Percentiles rank a stretch among this genome's conserved stretches.
These are phyloP conservation scores for Fusarium mexicanum DNA, from an alignment of 2,329 filamentous ascomycete genomes.

Conservation along the genomic window DNA sequence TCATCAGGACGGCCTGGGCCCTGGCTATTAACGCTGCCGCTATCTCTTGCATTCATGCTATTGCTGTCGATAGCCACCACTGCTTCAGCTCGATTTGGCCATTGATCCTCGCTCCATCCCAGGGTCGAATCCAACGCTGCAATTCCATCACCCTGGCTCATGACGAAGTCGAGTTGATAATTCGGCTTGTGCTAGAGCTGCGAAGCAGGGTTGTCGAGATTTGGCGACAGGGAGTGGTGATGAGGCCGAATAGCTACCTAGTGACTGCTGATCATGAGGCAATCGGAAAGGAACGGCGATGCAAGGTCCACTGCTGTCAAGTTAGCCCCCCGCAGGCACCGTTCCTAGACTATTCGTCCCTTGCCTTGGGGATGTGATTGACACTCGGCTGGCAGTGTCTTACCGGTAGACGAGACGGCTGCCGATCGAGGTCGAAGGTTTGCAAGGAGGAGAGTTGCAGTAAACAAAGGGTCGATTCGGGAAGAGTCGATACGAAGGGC, in stretches of 20 bases:
- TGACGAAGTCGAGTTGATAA: slow-evolving; percentile 33
- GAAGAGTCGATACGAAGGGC: neutral
- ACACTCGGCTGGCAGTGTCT: slow-evolving; percentile 11
- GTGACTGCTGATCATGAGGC: slow-evolving; percentile 41
- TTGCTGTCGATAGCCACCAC: slow-evolving; percentile 23
- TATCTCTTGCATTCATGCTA: slow-evolving; percentile 23
- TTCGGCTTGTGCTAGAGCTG: slow-evolving; percentile 26
- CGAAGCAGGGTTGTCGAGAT: slow-evolving; percentile 34
- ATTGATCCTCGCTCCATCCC: slow-evolving; percentile 33
- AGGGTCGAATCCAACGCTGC: slow-evolving; percentile 34
- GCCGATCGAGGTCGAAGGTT: slow-evolving; percentile 6
- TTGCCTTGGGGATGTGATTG: slow-evolving; percentile 15
- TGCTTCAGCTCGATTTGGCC: slow-evolving; percentile 21
- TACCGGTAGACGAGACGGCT: slow-evolving; percentile 4
- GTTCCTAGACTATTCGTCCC: slow-evolving; percentile 5
- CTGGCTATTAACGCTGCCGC: slow-evolving; percentile 26
- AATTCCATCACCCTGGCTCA: slow-evolving; percentile 40
- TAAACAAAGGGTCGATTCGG: neutral
- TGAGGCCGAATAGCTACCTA: slow-evolving; percentile 30
- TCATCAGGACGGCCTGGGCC: slow-evolving; percentile 32
- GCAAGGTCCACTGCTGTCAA: slow-evolving; percentile 41
- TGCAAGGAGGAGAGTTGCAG: neutral
- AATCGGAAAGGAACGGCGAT: slow-evolving; percentile 41
- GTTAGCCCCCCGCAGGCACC: slow-evolving; percentile 20
- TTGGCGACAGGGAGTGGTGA: slow-evolving; percentile 38